A percentile compares a stretch with the other conserved stretches of the same genome.
Conservation (phyloP, 345 rosid genomes). For the Sisymbrium irio region DNA sequence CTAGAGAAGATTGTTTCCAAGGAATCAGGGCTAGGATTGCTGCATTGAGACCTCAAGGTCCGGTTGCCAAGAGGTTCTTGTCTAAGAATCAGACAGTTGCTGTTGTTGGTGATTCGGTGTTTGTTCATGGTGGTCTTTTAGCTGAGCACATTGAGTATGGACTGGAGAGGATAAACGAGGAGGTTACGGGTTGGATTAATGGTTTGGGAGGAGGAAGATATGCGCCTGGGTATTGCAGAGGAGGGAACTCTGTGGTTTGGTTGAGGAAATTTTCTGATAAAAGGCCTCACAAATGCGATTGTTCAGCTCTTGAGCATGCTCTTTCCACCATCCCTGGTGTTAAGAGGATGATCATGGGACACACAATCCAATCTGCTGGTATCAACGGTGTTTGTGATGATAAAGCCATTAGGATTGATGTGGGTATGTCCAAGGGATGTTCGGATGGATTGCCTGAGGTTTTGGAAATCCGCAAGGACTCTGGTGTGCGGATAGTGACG, state of each 20-base stretch:
- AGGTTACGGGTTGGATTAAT: constrained; percentile 75
- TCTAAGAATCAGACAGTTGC: constrained; percentile 63
- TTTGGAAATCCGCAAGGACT: constrained; percentile 62
- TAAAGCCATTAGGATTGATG: constrained; percentile 83
- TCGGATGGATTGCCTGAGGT: constrained; percentile 76
- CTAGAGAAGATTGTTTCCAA: constrained; percentile 36
- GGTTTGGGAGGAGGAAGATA: constrained; percentile 41
- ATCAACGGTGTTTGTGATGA: constrained; percentile 62
- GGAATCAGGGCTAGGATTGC: constrained; percentile 80
- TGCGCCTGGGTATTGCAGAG: constrained; percentile 54
- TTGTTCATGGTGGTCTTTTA: constrained; percentile 85
- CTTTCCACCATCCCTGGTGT: constrained; percentile 84
- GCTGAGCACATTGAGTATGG: constrained; percentile 71
- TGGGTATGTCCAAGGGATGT: constrained; percentile 89
- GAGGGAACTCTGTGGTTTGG: constrained; percentile 74
- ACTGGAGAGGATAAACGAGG: constrained; percentile 71
- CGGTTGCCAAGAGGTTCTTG: constrained; percentile 62
- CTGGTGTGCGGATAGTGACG: constrained; percentile 52
- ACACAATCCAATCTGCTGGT: constrained; percentile 74
- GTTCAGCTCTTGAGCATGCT: constrained; percentile 70
- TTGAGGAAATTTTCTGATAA: constrained; percentile 72
- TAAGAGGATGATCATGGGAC: constrained; percentile 96
- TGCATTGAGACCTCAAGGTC: constrained; percentile 73
- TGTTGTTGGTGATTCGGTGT: constrained; percentile 82
- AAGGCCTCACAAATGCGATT: constrained; percentile 59